phyloP scores from a whole-genome alignment of 345 rosid genomes.

The Combretum micranthum region DNA sequence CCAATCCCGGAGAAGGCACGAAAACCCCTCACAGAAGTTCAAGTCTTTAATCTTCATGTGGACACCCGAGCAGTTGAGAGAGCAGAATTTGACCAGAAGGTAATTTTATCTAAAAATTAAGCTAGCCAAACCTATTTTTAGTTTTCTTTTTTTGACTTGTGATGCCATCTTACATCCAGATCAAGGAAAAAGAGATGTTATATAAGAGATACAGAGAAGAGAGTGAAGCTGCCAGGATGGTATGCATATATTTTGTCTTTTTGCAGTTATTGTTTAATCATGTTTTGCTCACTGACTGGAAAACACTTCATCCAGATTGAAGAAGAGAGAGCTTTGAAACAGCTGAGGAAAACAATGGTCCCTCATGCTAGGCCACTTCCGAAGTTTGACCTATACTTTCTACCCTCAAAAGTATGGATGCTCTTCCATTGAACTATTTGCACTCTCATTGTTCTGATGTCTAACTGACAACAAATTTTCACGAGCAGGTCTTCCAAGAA shows the following conservation, averaged over 20 bases:
- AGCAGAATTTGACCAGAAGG: slow-evolving; percentile 91
- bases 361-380: slow-evolving; percentile 91
- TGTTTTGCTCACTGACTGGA: neutral
- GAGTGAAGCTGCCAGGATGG: slow-evolving; percentile 81
- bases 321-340: slow-evolving; percentile 88
- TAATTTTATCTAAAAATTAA: slow-evolving; percentile 3
- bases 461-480: neutral
- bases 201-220: slow-evolving; percentile 96
- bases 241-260: slow-evolving; percentile 12
- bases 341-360: slow-evolving; percentile 83
- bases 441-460: neutral
- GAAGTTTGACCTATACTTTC: slow-evolving; percentile 74
- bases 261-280: neutral
- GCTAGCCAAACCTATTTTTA: neutral
- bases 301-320: slow-evolving; percentile 41
- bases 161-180: slow-evolving; percentile 35
- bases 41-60: slow-evolving; percentile 57
- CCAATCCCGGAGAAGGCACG: slow-evolving; percentile 88
- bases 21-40: slow-evolving; percentile 78
- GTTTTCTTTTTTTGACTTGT: neutral
- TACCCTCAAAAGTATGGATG: slow-evolving; percentile 61
- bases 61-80: slow-evolving; percentile 71
- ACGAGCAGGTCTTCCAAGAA: slow-evolving; percentile 52
- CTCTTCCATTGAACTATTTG: too few species aligned
- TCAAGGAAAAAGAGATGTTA: slow-evolving; percentile 76